Base-by-base conservation (phyloP, 306 rosid genomes). In the Fragaria ananassa region DNA sequence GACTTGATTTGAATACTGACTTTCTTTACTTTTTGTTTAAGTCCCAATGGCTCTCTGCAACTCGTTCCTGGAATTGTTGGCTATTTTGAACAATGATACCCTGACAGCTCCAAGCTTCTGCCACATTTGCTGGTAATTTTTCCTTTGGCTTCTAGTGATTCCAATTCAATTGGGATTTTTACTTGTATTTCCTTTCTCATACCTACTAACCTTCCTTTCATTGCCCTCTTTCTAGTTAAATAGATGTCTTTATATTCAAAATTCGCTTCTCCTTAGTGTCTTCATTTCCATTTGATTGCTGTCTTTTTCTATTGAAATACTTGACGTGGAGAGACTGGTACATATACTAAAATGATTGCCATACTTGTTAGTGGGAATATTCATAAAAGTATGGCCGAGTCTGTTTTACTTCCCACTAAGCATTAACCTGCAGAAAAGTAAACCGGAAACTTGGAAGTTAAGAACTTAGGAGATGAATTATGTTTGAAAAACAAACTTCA, bases 51-150 rank as follows among this genome's bases (percentile, higher is more conserved):
- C 78, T 23, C 77, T 7, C 74, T 41, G n/a, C 69, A 78, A 0
- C 41, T 84, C 8, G 44, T 80, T 10, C 83, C 81, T 73, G 90
- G 84, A 34, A 77, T 76, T 74, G 13, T 83, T 2, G 72, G 86
- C 6, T 84, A 90, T 83, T 47, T 83, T 56, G 71, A 84, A 6
- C 68, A 83, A 90, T 66, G 88, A 82, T 71, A 89, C 89, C 19
- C 41, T 86, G 21, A 86, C 89, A 23, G 90, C 89, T 86, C 90
- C 14, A 90, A 90, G 80, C 74, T 88, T 56, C 81, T 90, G 19
- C 92, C 86, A 23, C 85, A 86, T 17, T 66, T 88, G 78, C 81
- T 88, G 83, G 87, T 88, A 35, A 83, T 88, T 75, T 88, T 85
- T 18, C 90, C 92, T 61, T 17, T 88, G 35, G 62, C 75, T 90